Conservation (phyloP, 352 stramenopile species). For the Thraustotheca clavata region DNA sequence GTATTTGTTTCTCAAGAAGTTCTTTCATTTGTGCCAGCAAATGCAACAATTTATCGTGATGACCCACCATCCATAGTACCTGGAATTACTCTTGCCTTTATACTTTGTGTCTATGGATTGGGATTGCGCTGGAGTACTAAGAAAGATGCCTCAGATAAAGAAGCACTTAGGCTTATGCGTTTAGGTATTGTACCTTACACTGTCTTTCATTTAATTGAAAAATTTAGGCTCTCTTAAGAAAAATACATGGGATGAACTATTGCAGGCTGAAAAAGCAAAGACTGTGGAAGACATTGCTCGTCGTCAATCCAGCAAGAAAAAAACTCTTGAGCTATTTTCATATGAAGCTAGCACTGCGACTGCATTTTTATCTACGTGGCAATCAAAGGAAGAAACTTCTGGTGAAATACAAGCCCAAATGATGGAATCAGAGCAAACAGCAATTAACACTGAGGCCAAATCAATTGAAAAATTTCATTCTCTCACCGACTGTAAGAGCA, state of each 20-base stretch:
- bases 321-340: neutral
- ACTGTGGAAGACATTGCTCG: neutral
- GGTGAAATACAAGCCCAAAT: too few species aligned
- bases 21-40: slow-evolving; percentile 50
- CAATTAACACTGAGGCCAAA: too few species aligned
- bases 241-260: slow-evolving; percentile 14
- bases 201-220: neutral
- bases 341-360: neutral
- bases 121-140: slow-evolving; percentile 26
- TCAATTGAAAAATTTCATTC: too few species aligned
- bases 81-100: slow-evolving; percentile 28
- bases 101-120: slow-evolving; percentile 34
- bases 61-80: slow-evolving; percentile 46
- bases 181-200: neutral
- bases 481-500: too few species aligned
- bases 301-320: neutral
- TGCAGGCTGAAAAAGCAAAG: slow-evolving; percentile 1
- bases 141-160: slow-evolving; percentile 38
- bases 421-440: too few species aligned
- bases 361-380: slow-evolving; percentile 15
- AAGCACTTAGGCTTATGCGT: slow-evolving; percentile 20
- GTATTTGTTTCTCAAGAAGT: slow-evolving; percentile 52
- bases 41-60: slow-evolving; percentile 48
- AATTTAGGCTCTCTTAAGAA: slow-evolving; percentile 14
- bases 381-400: neutral